phyloP scores from a whole-genome alignment of 1,139 yeast genomes.

The Kodamaea fungicola region DNA sequence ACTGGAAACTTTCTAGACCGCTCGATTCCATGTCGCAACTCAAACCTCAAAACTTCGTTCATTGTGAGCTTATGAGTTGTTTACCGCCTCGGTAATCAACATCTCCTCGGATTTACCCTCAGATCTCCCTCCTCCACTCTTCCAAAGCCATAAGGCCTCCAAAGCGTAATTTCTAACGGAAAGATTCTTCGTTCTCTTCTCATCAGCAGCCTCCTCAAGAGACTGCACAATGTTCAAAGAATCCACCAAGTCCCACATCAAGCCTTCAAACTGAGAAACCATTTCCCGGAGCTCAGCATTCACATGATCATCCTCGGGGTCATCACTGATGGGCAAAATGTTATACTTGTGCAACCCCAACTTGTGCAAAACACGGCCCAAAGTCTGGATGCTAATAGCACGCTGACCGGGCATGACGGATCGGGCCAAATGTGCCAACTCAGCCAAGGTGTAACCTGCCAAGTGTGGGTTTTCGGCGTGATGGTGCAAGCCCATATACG shows the following conservation, averaged over 20 bases:
- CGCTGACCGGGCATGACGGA: conserved; percentile 84
- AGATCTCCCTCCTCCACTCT: conserved; percentile 64
- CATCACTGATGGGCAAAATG: conserved; percentile 41
- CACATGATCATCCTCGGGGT: conserved; percentile 36
- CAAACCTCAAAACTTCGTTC: not conserved
- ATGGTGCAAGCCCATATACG: conserved; percentile 79
- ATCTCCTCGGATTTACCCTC: conserved; percentile 12
- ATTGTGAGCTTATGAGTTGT: conserved; percentile 1
- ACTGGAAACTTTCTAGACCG: not conserved
- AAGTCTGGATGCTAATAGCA: conserved; percentile 76
- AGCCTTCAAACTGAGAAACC: conserved; percentile 49
- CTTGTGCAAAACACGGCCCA: conserved; percentile 84
- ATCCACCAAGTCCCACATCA: conserved; percentile 74
- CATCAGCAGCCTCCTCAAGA: conserved; percentile 72
- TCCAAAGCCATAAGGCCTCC: conserved; percentile 95
- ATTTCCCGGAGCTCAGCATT: conserved; percentile 36
- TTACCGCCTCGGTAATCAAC: conserved; percentile 15
- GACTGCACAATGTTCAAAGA: conserved; percentile 67
- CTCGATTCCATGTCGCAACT: not conserved
- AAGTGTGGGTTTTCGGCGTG: conserved; percentile 85
- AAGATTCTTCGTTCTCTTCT: conserved; percentile 57
- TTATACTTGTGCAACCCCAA: conserved; percentile 63
- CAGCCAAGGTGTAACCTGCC: conserved; percentile 89
- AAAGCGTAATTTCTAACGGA: conserved; percentile 83
- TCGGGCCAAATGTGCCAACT: conserved; percentile 73